These are phyloP conservation scores for Neurospora sublineolata DNA, from an alignment of 495 filamentous ascomycete genomes.

Conservation along the genomic window DNA sequence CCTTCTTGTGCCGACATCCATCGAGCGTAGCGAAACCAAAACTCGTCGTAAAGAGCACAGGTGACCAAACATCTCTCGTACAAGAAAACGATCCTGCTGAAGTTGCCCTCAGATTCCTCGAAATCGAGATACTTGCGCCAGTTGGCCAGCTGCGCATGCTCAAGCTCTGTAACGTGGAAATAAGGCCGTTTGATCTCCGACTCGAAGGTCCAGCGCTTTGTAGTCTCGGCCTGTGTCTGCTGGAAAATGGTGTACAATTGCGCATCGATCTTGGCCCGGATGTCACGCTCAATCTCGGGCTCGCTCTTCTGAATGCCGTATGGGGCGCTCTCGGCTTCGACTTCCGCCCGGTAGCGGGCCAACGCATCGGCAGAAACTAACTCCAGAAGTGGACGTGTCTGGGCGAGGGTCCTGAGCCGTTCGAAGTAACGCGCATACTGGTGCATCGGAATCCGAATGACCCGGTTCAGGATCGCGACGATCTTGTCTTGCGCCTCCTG, in stretches of 20 bases:
- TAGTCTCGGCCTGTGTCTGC: constrained; percentile 76
- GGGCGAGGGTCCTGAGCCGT: constrained; percentile 69
- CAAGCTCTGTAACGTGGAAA: constrained; percentile 90
- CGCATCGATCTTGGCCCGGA: constrained; percentile 66
- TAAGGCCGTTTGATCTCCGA: constrained; percentile 92
- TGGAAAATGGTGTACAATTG: constrained; percentile 74
- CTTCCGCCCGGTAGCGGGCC: constrained; percentile 55
- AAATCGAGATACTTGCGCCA: constrained; percentile 97
- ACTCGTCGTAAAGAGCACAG: constrained; percentile 89
- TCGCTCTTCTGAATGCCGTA: constrained; percentile 42
- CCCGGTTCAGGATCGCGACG: constrained; percentile 70
- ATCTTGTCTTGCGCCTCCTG: constrained; percentile 78
- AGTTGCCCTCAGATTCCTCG: constrained; percentile 79
- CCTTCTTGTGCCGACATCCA: constrained; percentile 81
- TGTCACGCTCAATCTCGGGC: constrained; percentile 71
- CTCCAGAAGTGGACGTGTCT: constrained; percentile 59
- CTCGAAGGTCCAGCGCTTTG: constrained; percentile 90
- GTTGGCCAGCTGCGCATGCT: constrained; percentile 75
- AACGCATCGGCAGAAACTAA: constrained; percentile 59
- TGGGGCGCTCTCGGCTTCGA: constrained; percentile 45
- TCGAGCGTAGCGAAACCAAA: constrained; percentile 93
- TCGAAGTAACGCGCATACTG: constrained; percentile 95
- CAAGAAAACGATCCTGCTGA: constrained; percentile 61
- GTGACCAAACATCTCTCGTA: constrained; percentile 92
- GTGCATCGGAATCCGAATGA: constrained; percentile 91